Conservation (phyloP, 1,284 basidiomycete species). For the Rhodotorula sp. region DNA sequence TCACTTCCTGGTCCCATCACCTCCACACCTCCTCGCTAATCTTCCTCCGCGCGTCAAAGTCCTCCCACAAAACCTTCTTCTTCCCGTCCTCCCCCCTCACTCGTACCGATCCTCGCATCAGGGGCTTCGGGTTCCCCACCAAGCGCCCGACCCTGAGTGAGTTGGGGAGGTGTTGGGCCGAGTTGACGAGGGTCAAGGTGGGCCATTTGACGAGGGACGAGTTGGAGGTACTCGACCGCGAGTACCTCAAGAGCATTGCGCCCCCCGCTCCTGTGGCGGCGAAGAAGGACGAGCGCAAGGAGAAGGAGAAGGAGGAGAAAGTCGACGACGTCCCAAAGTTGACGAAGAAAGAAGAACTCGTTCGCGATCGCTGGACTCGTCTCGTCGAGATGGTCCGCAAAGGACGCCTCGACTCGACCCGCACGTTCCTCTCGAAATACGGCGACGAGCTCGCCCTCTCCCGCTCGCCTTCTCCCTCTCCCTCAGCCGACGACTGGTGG, state of each 20-base stretch:
- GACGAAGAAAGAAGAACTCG: constrained; percentile 70
- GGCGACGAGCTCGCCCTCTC: constrained; percentile 56
- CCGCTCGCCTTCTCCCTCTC: not conserved
- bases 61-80: constrained; percentile 74
- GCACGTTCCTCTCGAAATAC: constrained; percentile 78
- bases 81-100: constrained; percentile 67
- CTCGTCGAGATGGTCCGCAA: constrained; percentile 84
- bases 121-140: constrained; percentile 90
- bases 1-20: constrained; percentile 80
- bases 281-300: constrained; percentile 41
- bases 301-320: constrained; percentile 38
- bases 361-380: constrained; percentile 73
- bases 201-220: constrained; percentile 83
- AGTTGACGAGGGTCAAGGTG: constrained; percentile 80
- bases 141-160: constrained; percentile 70
- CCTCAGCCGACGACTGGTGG: constrained; percentile 47
- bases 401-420: constrained; percentile 76
- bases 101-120: constrained; percentile 68
- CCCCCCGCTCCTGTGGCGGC: constrained; percentile 39
- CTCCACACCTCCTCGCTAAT: constrained; percentile 77
- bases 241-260: constrained; percentile 62
- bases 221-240: constrained; percentile 79
- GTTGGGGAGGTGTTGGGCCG: constrained; percentile 46
- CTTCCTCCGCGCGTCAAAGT: constrained; percentile 83
- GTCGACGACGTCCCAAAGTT: constrained; percentile 63